These are phyloP conservation scores for Alternaria consortialis DNA, from an alignment of 2,329 filamentous ascomycete genomes.

Conservation along the genomic window DNA sequence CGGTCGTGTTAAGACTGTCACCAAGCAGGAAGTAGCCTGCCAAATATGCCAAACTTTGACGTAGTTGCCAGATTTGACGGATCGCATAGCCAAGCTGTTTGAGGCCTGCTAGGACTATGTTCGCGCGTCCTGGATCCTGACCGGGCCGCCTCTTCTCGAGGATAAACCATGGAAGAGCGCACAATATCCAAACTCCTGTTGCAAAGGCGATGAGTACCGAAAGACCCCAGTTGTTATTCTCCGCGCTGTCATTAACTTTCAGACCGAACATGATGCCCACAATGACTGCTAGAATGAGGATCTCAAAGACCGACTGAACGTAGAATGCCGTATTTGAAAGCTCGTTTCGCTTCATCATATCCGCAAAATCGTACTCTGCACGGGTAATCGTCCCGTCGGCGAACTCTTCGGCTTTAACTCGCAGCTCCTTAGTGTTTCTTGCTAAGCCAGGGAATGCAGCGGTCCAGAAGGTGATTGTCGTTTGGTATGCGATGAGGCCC, in stretches of 20 bases:
- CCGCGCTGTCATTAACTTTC: slow-evolving; percentile 65
- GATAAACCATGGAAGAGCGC: slow-evolving; percentile 73
- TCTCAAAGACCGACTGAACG: slow-evolving; percentile 68
- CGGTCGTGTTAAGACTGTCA: slow-evolving; percentile 75
- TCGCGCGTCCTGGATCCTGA: slow-evolving; percentile 60
- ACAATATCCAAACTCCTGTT: slow-evolving; percentile 69
- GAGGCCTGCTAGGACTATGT: slow-evolving; percentile 65
- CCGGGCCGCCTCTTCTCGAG: slow-evolving; percentile 71
- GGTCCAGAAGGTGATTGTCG: slow-evolving; percentile 74
- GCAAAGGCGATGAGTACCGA: slow-evolving; percentile 72
- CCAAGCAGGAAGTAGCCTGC: slow-evolving; percentile 71
- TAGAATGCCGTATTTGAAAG: slow-evolving; percentile 72
- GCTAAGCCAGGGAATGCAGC: slow-evolving; percentile 68
- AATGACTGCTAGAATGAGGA: slow-evolving; percentile 53
- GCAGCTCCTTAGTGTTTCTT: slow-evolving; percentile 62
- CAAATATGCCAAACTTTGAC: slow-evolving; percentile 72
- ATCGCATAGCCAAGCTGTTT: slow-evolving; percentile 67
- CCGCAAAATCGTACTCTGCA: slow-evolving; percentile 64
- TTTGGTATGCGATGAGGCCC: slow-evolving; percentile 72
- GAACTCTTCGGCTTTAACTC: slow-evolving; percentile 60
- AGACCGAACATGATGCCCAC: slow-evolving; percentile 62
- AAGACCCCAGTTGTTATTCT: slow-evolving; percentile 72
- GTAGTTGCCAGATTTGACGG: slow-evolving; percentile 69
- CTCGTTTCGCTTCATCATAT: slow-evolving; percentile 66
- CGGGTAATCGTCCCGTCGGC: slow-evolving; percentile 62